Conservation (phyloP, 371 early-diverging fungal genomes). For the Thermomucor indicae-seudaticae region DNA sequence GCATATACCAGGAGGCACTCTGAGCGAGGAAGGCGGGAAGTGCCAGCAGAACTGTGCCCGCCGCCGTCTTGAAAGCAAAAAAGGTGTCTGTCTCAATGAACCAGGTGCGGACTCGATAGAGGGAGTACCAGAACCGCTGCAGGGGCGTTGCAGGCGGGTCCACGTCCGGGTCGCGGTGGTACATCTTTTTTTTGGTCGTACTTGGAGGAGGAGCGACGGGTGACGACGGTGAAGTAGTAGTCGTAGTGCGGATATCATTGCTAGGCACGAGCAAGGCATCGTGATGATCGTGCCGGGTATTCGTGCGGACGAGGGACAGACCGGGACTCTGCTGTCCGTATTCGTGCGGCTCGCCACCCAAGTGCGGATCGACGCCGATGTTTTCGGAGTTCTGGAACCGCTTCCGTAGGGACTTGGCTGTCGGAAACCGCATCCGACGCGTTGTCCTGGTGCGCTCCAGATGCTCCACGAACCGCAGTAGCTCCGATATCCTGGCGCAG, state of each 20-base stretch:
- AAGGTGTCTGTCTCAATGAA: constrained; percentile 17
- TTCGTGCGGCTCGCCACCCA: constrained; percentile 1
- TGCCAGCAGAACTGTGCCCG: constrained; percentile 30
- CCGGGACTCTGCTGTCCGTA: background rate
- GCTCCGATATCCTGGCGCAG: constrained; percentile 2
- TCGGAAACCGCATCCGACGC: constrained; percentile 5
- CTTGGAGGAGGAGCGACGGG: background rate
- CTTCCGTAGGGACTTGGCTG: constrained; percentile 8
- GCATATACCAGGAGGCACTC: constrained; percentile 25
- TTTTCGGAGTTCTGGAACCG: constrained; percentile 9
- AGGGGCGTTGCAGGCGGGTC: constrained; percentile 21
- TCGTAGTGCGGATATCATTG: background rate
- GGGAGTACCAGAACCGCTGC: constrained; percentile 19
- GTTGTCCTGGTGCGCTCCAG: constrained; percentile 4
- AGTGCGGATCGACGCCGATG: constrained; percentile 10
- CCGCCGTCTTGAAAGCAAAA: constrained; percentile 34
- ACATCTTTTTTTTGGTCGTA: background rate
- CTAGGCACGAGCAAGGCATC: background rate
- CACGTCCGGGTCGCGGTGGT: constrained; percentile 35
- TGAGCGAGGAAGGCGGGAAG: constrained; percentile 25
- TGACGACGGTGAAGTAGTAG: background rate
- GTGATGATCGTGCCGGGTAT: constrained; percentile 1
- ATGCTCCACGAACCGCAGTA: constrained; percentile 6
- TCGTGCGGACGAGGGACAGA: constrained; percentile 7
- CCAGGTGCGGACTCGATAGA: constrained; percentile 22